These are phyloP conservation scores for Echinosophora koreensis DNA, from an alignment of 306 rosid genomes.

Conservation along the genomic window DNA sequence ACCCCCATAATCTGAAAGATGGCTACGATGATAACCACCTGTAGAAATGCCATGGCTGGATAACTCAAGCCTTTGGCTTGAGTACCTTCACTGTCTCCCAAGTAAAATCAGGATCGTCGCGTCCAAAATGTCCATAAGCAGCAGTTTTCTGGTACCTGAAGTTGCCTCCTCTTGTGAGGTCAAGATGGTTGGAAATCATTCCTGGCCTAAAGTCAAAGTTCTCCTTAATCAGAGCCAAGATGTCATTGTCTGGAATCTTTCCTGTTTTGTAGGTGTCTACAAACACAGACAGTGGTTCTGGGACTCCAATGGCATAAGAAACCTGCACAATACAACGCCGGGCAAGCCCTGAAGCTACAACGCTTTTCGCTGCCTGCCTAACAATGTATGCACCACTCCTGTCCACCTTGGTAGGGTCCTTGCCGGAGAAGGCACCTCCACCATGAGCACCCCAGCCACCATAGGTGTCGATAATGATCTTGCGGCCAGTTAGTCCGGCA, in stretches of 20 bases:
- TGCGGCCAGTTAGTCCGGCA: slow-evolving; percentile 88
- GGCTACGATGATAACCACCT: slow-evolving; percentile 58
- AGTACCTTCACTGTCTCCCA: slow-evolving; percentile 84
- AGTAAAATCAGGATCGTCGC: slow-evolving; percentile 81
- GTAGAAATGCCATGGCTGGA: slow-evolving; percentile 27
- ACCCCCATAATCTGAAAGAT: slow-evolving; percentile 41
- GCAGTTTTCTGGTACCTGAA: slow-evolving; percentile 87
- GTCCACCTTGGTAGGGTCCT: slow-evolving; percentile 92
- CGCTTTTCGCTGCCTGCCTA: slow-evolving; percentile 86
- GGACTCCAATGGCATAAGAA: slow-evolving; percentile 89
- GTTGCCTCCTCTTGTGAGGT: slow-evolving; percentile 77
- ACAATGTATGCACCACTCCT: slow-evolving; percentile 85
- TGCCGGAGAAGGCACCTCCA: slow-evolving; percentile 89
- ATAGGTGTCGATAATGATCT: slow-evolving; percentile 83
- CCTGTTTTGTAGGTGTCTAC: slow-evolving; percentile 79
- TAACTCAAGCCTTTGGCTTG: slow-evolving; percentile 74
- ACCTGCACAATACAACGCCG: slow-evolving; percentile 84
- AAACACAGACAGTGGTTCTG: slow-evolving; percentile 78
- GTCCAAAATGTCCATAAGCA: slow-evolving; percentile 88
- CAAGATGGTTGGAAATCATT: slow-evolving; percentile 81
- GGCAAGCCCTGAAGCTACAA: slow-evolving; percentile 83
- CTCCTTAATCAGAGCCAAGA: slow-evolving; percentile 73
- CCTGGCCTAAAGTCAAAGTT: slow-evolving; percentile 86
- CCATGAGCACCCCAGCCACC: slow-evolving; percentile 99
- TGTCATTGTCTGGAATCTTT: slow-evolving; percentile 71